Evolutionary conservation across 169 alveolate genomes (phyloP), one percentile per base, ranked within the genome.

Genomic region (Besnoitia besnoiti): DNA sequence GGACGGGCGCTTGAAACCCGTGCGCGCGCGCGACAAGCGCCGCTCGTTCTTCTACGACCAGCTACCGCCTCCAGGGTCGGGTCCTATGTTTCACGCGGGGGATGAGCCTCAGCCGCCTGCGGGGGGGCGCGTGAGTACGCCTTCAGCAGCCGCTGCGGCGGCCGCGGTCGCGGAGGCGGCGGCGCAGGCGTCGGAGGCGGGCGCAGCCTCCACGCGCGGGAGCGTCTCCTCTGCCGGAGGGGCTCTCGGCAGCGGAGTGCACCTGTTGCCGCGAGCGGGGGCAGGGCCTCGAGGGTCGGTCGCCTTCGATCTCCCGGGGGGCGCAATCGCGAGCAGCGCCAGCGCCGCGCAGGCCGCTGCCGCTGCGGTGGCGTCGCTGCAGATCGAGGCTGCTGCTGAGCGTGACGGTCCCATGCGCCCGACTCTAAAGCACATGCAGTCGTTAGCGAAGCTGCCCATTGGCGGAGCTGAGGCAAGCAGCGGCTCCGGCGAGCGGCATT

Each of bases 1-100:
- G 87, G 87, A 42, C 59, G 16, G n/a, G 44, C 87, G 87, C 0
- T 27, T 77, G n/a, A 77, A 40, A 55, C 87, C 87, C 24, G 87
- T 77, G 37, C 87, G 87, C 27, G 59, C 49, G 40, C 49, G 59
- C 59, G 87, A 77, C 4, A 77, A 77, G 87, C 87, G 87, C 19
- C 87, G 87, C 87, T 77, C 87, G 7, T 77, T 77, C 87, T 77
- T 77, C 87, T 77, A 77, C 87, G 87, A 77, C 55, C 59, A 40
- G 37, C 59, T 40, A 16, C 87, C 87, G 1, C 87, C 87, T 2
- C 87, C 87, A 4, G 30, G 61, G 30, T 24, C 87, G 7, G 87
- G 61, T 4, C 35, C 37, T 16, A 5, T 55, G 2, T 77, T 35
- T 39, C 61, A 19, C 39, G 3, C 87, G 5, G 55, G 50, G 19